Evolutionary conservation across 306 rosid species (phyloP), one percentile per base, ranked within the genome.

Genomic region (Pachyrhizus erosus): DNA sequence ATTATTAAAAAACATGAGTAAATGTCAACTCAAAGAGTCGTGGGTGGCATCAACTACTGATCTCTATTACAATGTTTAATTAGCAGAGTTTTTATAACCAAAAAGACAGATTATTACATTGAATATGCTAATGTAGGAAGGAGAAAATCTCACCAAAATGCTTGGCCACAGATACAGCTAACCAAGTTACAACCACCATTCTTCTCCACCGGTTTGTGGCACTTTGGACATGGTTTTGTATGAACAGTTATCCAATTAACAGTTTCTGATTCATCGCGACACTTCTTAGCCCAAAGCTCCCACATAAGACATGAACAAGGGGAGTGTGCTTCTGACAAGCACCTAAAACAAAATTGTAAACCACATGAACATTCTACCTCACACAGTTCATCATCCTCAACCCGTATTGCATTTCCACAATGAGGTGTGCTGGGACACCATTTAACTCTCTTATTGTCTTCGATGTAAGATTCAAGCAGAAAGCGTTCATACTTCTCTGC

Each of bases 111-210:
- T n/a, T 58, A 64, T 43, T 21, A 5, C 24, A 73, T 57, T 33
- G 49, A 76, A 73, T 58, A 73, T n/a, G 31, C 46, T 82, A 69
- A 76, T 45, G 73, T 31, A 79, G 34, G 43, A 51, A 65, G 77
- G 61, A 70, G 33, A 62, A 46, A 77, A 9, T n/a, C 95, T 82
- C 84, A 96, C 99, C 99, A 96, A 90, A 96, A 96, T 70, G 97
- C 84, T 87, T 91, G 98, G 23, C 99, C 98, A 80, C 98, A 96
- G 71, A 93, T 93, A 81, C 99, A 96, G 80, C 97, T 89, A 76
- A 96, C 99, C 75, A 91, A 92, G 84, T 96, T 96, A 91, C 99
- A 96, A 67, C 99, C 99, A 83, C 99, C 99, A 72, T 93, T 96
- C 89, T 96, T 96, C 91, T 96, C 98, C 70, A 96, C 99, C 1